Percentiles rank a stretch among this genome's conserved stretches.
These are phyloP conservation scores for Lachnellula hyalina DNA, from an alignment of 2,329 filamentous ascomycete species.

Conservation along the genomic window DNA sequence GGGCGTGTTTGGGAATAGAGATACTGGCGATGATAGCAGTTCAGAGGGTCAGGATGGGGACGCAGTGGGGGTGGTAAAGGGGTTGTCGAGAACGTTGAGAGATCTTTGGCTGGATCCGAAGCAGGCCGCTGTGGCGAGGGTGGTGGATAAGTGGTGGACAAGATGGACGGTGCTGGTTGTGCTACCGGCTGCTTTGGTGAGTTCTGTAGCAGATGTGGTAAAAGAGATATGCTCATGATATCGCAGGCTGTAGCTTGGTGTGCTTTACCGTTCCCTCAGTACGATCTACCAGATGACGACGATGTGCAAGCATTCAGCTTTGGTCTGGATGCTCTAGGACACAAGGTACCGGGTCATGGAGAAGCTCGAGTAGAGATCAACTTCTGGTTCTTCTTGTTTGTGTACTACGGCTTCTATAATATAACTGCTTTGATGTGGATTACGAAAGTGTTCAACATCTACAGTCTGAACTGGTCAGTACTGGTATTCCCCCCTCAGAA, in stretches of 20 bases:
- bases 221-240: slow-evolving; percentile 10
- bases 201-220: slow-evolving; percentile 26
- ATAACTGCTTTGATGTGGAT: slow-evolving; percentile 64
- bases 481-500: background rate
- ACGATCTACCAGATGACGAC: slow-evolving; percentile 45
- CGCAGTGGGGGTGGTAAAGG: slow-evolving; percentile 20
- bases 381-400: slow-evolving; percentile 67
- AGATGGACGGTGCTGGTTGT: slow-evolving; percentile 57
- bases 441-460: slow-evolving; percentile 67
- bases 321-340: slow-evolving; percentile 18
- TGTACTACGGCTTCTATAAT: slow-evolving; percentile 67
- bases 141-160: slow-evolving; percentile 59
- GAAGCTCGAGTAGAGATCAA: slow-evolving; percentile 58
- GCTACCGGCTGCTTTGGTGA: slow-evolving; percentile 54
- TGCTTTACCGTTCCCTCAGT: slow-evolving; percentile 60
- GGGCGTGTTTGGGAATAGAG: slow-evolving; percentile 40
- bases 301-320: slow-evolving; percentile 27
- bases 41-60: slow-evolving; percentile 23
- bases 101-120: slow-evolving; percentile 58
- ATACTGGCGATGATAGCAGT: slow-evolving; percentile 34
- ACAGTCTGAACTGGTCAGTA: slow-evolving; percentile 58
- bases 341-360: slow-evolving; percentile 55
- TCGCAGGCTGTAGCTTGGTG: slow-evolving; percentile 58
- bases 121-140: slow-evolving; percentile 51
- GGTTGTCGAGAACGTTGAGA: slow-evolving; percentile 32